phyloP scores from a whole-genome alignment of 2,329 filamentous ascomycete species.

The Fusarium hostae region DNA sequence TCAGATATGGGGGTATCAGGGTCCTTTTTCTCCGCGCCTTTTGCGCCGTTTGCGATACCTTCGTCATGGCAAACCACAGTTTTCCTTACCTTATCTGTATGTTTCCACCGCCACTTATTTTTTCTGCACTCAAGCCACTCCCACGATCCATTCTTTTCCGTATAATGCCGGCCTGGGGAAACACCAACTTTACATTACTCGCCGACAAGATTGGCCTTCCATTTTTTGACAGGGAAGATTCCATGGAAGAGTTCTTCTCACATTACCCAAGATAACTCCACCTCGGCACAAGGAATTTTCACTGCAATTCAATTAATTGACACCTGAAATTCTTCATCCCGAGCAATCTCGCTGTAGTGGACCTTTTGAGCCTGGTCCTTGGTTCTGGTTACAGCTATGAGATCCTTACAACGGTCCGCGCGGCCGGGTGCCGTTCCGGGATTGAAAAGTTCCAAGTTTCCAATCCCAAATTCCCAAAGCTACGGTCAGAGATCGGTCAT shows the following conservation, averaged over 20 bases:
- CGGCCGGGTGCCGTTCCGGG: conserved; percentile 14
- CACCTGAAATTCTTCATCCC: conserved; percentile 18
- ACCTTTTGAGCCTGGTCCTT: conserved; percentile 11
- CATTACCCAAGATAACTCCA: conserved; percentile 5
- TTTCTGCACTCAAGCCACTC: conserved; percentile 18
- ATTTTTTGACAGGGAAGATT: conserved; percentile 29
- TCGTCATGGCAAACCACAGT: conserved; percentile 14
- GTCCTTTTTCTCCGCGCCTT: conserved; percentile 6
- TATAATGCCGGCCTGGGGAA: conserved; percentile 35
- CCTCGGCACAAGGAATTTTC: conserved; percentile 12
- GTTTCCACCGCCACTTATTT: not conserved
- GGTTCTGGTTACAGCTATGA: not conserved
- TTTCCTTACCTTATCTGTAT: conserved; percentile 1
- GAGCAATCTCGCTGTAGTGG: conserved; percentile 36
- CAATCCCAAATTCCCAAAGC: conserved; percentile 19
- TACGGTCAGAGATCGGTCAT: conserved; percentile 18
- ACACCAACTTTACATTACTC: conserved; percentile 17
- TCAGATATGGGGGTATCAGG: conserved; percentile 25
- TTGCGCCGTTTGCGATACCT: conserved; percentile 22
- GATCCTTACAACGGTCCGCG: conserved; percentile 20
- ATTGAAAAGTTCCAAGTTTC: conserved; percentile 24
- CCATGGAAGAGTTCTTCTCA: conserved; percentile 23
- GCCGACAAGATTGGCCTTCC: conserved; percentile 11
- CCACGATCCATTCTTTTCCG: conserved; percentile 23
- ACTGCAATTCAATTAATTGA: conserved; percentile 3